phyloP scores from a whole-genome alignment of 192 early-diverging fungal genomes.

The Coemansia sp. region DNA sequence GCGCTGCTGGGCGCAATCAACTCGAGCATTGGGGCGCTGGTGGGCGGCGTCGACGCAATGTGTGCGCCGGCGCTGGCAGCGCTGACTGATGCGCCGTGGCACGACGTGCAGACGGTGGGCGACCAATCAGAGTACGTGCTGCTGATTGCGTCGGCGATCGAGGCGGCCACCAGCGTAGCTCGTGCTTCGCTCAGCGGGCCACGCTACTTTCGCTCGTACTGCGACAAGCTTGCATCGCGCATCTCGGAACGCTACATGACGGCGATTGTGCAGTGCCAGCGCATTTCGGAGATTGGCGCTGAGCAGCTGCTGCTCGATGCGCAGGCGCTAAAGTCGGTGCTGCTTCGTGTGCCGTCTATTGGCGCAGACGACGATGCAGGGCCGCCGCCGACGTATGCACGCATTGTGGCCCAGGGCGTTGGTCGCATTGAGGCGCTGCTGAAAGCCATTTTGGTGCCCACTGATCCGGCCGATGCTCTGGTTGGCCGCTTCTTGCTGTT shows the following conservation, averaged over 20 bases:
- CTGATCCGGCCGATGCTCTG: conserved; percentile 79
- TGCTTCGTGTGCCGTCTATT: conserved; percentile 70
- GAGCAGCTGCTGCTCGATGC: conserved; percentile 96
- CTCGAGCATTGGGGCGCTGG: conserved; percentile 65
- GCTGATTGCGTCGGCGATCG: conserved; percentile 62
- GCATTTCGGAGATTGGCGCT: conserved; percentile 90
- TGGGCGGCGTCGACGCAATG: conserved; percentile 63
- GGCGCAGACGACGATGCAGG: conserved; percentile 1
- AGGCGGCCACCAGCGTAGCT: conserved; percentile 58
- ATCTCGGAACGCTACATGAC: conserved; percentile 68
- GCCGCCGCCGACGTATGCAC: conserved; percentile 64
- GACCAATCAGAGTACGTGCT: conserved; percentile 91
- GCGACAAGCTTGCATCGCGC: conserved; percentile 89
- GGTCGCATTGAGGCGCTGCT: conserved; percentile 81
- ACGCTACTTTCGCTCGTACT: conserved; percentile 84
- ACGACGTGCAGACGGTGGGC: conserved; percentile 78
- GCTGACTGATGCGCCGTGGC: conserved; percentile 83
- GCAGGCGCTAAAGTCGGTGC: conserved; percentile 81
- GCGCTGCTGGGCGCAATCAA: conserved; percentile 70
- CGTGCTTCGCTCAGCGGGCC: conserved; percentile 64
- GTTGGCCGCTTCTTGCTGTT: conserved; percentile 89
- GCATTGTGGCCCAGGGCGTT: conserved; percentile 80
- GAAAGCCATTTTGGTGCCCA: conserved; percentile 84
- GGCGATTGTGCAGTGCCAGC: conserved; percentile 73
- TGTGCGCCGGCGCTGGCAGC: conserved; percentile 68